These are phyloP conservation scores for Neurospora sp. DNA, from an alignment of 495 filamentous ascomycete species.

Conservation along the genomic window DNA sequence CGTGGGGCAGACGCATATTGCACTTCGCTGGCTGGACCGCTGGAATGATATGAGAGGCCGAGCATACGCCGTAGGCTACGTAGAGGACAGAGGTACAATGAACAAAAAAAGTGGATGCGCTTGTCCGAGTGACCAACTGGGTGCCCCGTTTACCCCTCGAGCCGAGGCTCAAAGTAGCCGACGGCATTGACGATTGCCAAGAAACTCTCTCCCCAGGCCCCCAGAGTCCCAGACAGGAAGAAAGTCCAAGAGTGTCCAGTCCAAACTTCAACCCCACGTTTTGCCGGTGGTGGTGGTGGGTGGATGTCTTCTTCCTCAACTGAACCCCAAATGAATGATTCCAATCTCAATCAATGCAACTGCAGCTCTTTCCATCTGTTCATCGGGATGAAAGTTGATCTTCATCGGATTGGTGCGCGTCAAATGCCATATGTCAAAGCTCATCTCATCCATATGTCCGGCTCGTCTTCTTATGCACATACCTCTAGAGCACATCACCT, in stretches of 20 bases:
- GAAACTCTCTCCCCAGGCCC: not conserved
- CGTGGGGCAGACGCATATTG: not conserved
- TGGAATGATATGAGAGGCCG: not conserved
- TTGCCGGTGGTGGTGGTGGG: not conserved
- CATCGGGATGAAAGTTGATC: not conserved
- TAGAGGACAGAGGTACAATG: not conserved
- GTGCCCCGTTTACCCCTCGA: constrained; percentile 7
- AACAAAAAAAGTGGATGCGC: constrained; percentile 6
- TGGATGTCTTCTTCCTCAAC: not conserved
- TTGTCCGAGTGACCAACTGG: constrained; percentile 12
- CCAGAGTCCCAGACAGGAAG: not conserved
- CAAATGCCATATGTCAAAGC: not conserved
- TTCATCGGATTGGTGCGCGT: not conserved
- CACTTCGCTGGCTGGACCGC: not conserved
- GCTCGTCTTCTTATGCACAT: not conserved
- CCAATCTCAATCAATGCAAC: not conserved
- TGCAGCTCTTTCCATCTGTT: not conserved
- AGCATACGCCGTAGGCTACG: not conserved
- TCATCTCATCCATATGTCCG: not conserved
- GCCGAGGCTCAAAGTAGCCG: constrained; percentile 21
- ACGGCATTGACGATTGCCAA: not conserved
- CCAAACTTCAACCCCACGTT: not conserved
- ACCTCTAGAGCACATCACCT: not conserved
- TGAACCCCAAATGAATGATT: not conserved
- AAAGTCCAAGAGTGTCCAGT: not conserved